Base-by-base conservation (phyloP, 2,329 filamentous ascomycete species). In the Pseudocercospora fuligena region DNA sequence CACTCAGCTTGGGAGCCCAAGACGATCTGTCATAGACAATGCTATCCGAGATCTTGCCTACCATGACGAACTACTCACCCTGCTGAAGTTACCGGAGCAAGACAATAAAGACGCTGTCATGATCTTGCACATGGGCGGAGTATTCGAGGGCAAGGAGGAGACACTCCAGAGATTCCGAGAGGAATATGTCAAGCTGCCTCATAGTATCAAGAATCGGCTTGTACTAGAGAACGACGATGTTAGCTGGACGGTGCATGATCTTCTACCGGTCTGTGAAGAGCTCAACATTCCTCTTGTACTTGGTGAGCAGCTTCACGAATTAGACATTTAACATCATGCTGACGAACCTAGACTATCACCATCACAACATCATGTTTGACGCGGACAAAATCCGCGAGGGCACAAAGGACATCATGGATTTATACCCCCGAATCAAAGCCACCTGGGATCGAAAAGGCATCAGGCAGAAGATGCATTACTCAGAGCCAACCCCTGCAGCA, bases 221-320 rank as follows among this genome's bases (percentile, higher is more conserved):
- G 94, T 98, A 0, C 83, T 98, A 19, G 94, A 98, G 77, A 98
- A 98, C 70, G 94, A 97, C 78, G 94, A 98, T 76, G 92, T 98
- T 1, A 88, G 89, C 43, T 98, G 92, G 91, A 90, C 88, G n/a
- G 92, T 97, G 0, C 94, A 97, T 73, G 94, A 98, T 73, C 81
- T 98, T 5, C 83, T 98, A 0, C 94, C 94, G 0, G 83, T 97
- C 0, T 98, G 94, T 76, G 92, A 60, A 78, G 93, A 97, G 78
- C 83, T 97, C n/a, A 92, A 94, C 76, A 97, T 98, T 46, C 94
- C 94, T 0, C 80, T 97, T 0, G 94, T 97, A 1, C 88, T 98
- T 1, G 58, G 66, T 65, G 36, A 63, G 27, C 27, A 6, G 27
- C 27, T 27, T 27, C 27, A 27, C 27, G 6, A 27, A 27, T 27